phyloP scores from a whole-genome alignment of 192 early-diverging fungal species.

The Coemansia sp. region DNA sequence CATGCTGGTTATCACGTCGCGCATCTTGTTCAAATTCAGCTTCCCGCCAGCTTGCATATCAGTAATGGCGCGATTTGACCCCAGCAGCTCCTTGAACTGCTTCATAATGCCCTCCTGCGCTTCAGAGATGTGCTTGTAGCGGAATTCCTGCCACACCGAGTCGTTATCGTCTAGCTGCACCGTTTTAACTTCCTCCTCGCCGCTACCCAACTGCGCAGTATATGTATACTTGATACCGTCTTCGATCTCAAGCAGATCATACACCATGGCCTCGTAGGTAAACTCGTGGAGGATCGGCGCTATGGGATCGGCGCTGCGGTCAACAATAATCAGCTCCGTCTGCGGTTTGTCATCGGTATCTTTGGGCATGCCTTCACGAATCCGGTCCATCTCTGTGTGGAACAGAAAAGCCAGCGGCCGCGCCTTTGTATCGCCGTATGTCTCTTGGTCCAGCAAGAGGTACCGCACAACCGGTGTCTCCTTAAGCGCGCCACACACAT shows the following conservation, averaged over 20 bases:
- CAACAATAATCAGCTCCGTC: slow-evolving; percentile 83
- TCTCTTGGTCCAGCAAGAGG: slow-evolving; percentile 75
- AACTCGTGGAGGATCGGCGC: slow-evolving; percentile 96
- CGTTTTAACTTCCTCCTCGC: slow-evolving; percentile 36
- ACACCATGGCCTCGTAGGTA: slow-evolving; percentile 98
- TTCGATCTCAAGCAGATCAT: slow-evolving; percentile 78
- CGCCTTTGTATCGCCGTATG: slow-evolving; percentile 63
- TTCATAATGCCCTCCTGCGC: slow-evolving; percentile 50
- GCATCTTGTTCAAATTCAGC: slow-evolving; percentile 43
- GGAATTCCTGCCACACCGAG: slow-evolving; percentile 56
- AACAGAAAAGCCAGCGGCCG: slow-evolving; percentile 78
- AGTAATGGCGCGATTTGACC: slow-evolving; percentile 43
- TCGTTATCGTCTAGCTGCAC: slow-evolving; percentile 51
- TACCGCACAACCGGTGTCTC: slow-evolving; percentile 94
- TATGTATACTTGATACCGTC: slow-evolving; percentile 51
- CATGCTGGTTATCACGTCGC: slow-evolving; percentile 49
- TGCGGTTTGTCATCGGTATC: slow-evolving; percentile 55
- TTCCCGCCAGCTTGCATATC: slow-evolving; percentile 43
- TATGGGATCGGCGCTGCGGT: slow-evolving; percentile 87
- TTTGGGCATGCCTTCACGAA: slow-evolving; percentile 67
- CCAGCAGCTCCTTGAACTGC: slow-evolving; percentile 49
- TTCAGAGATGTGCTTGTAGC: slow-evolving; percentile 59
- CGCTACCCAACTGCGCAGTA: slow-evolving; percentile 40
- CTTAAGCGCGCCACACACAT: slow-evolving; percentile 82
- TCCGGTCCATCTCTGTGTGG: slow-evolving; percentile 82